Evolutionary conservation across 83 land plant species (phyloP).

Genomic region (Picea abies): DNA sequence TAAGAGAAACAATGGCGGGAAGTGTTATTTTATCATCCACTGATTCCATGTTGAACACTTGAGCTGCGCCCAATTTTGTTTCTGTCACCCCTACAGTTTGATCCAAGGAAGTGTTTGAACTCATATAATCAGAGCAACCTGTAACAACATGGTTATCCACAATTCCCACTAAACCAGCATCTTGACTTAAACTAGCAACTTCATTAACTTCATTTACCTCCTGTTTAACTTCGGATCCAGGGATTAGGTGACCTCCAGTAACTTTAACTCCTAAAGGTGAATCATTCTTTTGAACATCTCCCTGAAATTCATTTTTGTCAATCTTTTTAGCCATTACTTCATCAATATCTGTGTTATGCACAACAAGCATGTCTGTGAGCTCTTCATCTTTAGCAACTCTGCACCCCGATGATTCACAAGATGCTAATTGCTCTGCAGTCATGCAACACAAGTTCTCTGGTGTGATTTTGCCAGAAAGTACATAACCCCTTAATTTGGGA

Average conservation of each 20-base stretch:
- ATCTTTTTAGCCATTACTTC: slow-evolving; percentile 85
- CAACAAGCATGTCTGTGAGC: slow-evolving; percentile 78
- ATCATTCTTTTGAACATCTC: slow-evolving; percentile 55
- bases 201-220: slow-evolving; percentile 4
- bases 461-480: slow-evolving; percentile 76
- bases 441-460: slow-evolving; percentile 79
- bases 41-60: neutral
- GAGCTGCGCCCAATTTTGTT: neutral
- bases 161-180: neutral
- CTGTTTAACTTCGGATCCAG: slow-evolving; percentile 12
- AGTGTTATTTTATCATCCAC: slow-evolving; percentile 26
- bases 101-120: slow-evolving; percentile 5
- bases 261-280: slow-evolving; percentile 42
- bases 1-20: slow-evolving; percentile 75
- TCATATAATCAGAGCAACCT: neutral
- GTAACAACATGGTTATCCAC: neutral
- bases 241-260: slow-evolving; percentile 24
- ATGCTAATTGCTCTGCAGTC: slow-evolving; percentile 92
- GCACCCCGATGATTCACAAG: slow-evolving; percentile 93
- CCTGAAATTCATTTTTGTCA: slow-evolving; percentile 85
- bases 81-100: neutral
- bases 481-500: slow-evolving; percentile 85
- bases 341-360: slow-evolving; percentile 75
- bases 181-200: neutral
- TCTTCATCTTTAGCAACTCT: slow-evolving; percentile 91